These are phyloP conservation scores for Insectozyma bohioensis DNA, from an alignment of 1,139 yeast species.

Conservation along the genomic window DNA sequence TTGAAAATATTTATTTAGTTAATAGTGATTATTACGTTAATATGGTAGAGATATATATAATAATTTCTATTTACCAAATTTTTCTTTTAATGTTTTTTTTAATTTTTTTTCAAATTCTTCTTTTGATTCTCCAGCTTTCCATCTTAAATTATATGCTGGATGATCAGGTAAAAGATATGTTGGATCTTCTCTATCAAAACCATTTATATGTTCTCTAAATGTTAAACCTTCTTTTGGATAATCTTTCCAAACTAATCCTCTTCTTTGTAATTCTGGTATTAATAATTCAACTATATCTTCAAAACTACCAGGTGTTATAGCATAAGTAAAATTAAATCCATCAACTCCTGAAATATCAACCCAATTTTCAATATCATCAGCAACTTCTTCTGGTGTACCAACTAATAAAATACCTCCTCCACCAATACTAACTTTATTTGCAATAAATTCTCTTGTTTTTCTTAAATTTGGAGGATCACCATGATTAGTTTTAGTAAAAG, in stretches of 20 bases:
- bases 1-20: no score
- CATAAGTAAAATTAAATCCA: constrained; percentile 28
- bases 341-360: constrained; percentile 27
- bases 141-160: constrained; percentile 38
- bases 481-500: constrained; percentile 28
- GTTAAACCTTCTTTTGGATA: constrained; percentile 24
- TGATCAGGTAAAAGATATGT: constrained; percentile 24
- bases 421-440: constrained; percentile 23
- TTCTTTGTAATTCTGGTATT: constrained; percentile 23
- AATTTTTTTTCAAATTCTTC: constrained; percentile 31
- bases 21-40: no score
- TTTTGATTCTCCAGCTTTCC: constrained; percentile 34
- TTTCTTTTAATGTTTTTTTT: constrained; percentile 17
- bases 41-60: no score
- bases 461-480: constrained; percentile 24
- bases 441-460: constrained; percentile 25
- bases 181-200: constrained; percentile 18
- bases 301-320: constrained; percentile 25
- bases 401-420: constrained; percentile 23
- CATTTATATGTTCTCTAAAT: constrained; percentile 25
- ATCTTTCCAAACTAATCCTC: constrained; percentile 28
- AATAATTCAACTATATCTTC: constrained; percentile 26
- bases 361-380: constrained; percentile 29
- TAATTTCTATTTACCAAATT: constrained; percentile 7
- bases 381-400: constrained; percentile 26